Percentiles rank a stretch among this genome's conserved stretches.
Evolutionary conservation across 2,329 filamentous ascomycete species (phyloP).

Genomic region (Colletotrichum cereale): DNA sequence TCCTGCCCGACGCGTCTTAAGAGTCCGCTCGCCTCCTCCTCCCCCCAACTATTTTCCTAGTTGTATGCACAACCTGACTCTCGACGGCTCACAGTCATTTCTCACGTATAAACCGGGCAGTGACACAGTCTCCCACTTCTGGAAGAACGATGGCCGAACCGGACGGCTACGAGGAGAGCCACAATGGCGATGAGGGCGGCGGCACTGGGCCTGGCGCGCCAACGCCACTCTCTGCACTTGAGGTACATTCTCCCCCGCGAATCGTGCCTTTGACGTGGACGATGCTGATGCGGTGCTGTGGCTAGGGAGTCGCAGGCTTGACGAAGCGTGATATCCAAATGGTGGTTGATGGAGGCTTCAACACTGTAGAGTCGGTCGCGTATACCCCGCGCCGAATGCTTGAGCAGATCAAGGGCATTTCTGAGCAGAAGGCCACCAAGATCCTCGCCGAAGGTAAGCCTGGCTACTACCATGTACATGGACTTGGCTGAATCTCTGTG

Average conservation of each 20-base stretch:
- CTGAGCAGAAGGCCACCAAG: constrained; percentile 94
- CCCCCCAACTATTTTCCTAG: background rate
- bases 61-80: background rate
- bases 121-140: background rate
- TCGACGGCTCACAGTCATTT: background rate
- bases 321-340: constrained; percentile 97
- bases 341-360: constrained; percentile 90
- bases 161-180: constrained; percentile 77
- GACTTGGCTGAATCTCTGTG: background rate
- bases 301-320: constrained; percentile 84
- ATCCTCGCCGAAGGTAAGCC: constrained; percentile 85
- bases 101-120: background rate
- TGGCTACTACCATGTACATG: constrained; percentile 38
- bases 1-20: constrained; percentile 50
- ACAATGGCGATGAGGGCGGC: constrained; percentile 75
- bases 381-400: constrained; percentile 87
- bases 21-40: constrained; percentile 11
- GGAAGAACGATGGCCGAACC: constrained; percentile 57
- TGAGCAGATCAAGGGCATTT: constrained; percentile 98
- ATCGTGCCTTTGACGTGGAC: background rate
- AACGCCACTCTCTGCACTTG: constrained; percentile 85
- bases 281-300: constrained; percentile 1
- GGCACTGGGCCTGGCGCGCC: constrained; percentile 91
- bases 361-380: constrained; percentile 95
- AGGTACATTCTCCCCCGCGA: constrained; percentile 68